Conservation (phyloP, 208 protist species). For the Trypanosoma conorhini region DNA sequence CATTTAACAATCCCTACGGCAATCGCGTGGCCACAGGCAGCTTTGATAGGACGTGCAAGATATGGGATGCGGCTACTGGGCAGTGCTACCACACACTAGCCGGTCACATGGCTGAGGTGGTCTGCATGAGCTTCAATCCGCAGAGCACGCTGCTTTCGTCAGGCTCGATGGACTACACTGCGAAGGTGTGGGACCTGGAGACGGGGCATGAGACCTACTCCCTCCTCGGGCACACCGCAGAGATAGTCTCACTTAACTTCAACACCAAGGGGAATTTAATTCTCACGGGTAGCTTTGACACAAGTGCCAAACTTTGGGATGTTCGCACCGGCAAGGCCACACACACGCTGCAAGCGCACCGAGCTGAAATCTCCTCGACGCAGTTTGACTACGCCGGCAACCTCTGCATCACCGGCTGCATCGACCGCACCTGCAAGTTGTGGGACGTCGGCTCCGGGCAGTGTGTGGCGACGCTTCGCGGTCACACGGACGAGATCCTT, state of each 20-base stretch:
- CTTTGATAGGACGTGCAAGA: constrained; percentile 97
- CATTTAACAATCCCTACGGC: constrained; percentile 96
- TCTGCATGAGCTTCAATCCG: constrained; percentile 95
- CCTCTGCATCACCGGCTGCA: constrained; percentile 91
- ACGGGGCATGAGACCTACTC: constrained; percentile 89
- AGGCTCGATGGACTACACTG: constrained; percentile 96
- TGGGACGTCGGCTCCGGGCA: constrained; percentile 94
- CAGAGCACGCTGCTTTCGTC: constrained; percentile 91
- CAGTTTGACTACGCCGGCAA: constrained; percentile 95
- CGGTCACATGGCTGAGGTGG: constrained; percentile 95
- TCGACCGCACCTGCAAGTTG: constrained; percentile 95
- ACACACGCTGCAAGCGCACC: constrained; percentile 91
- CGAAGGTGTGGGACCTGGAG: constrained; percentile 94
- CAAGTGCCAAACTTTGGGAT: constrained; percentile 95
- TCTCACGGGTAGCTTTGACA: constrained; percentile 95
- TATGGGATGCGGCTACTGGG: constrained; percentile 93
- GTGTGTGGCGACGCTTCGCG: constrained; percentile 88
- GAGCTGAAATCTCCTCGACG: constrained; percentile 93
- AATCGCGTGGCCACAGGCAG: constrained; percentile 95
- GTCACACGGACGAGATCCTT: constrained; percentile 95
- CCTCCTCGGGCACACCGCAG: constrained; percentile 92
- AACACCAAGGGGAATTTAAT: constrained; percentile 89
- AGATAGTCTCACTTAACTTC: constrained; percentile 95
- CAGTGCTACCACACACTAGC: constrained; percentile 90
- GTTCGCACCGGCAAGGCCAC: constrained; percentile 83